Percentiles rank a stretch among this genome's conserved stretches.
These are phyloP conservation scores for Verticillium klebahnii DNA, from an alignment of 2,329 filamentous ascomycete species.

Conservation along the genomic window DNA sequence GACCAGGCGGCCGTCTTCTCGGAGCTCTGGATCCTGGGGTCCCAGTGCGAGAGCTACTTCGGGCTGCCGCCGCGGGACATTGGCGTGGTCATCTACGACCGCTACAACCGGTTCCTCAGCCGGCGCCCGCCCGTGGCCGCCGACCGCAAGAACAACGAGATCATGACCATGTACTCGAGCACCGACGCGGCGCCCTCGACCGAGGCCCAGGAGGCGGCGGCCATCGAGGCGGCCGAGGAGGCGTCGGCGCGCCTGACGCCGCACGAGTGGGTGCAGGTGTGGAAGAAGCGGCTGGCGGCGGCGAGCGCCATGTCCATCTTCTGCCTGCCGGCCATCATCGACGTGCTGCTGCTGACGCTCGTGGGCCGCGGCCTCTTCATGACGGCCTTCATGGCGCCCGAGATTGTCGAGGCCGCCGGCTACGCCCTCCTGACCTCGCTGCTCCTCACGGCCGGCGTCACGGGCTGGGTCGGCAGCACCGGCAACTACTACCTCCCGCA, in stretches of 20 bases:
- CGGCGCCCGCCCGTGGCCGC: conserved; percentile 18
- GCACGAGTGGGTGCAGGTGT: conserved; percentile 10
- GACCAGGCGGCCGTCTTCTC: conserved; percentile 62
- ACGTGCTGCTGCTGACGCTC: conserved; percentile 54
- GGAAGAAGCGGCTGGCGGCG: conserved; percentile 27
- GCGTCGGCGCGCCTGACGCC: conserved; percentile 3
- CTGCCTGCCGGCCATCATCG: conserved; percentile 56
- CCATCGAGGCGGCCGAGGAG: not conserved
- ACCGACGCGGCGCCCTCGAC: conserved; percentile 14
- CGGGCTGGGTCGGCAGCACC: conserved; percentile 59
- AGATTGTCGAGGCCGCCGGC: conserved; percentile 47
- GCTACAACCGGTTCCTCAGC: conserved; percentile 21
- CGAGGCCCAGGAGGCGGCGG: not conserved
- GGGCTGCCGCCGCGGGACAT: conserved; percentile 46
- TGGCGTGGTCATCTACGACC: conserved; percentile 34
- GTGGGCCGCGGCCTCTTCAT: conserved; percentile 58
- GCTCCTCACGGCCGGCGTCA: conserved; percentile 54
- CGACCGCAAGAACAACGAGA: conserved; percentile 18
- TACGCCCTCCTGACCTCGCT: conserved; percentile 54
- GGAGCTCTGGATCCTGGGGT: conserved; percentile 59
- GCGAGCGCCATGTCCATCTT: conserved; percentile 59
- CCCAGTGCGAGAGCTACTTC: conserved; percentile 59
- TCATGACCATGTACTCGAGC: conserved; percentile 29
- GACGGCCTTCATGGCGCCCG: conserved; percentile 48
- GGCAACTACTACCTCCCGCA: conserved; percentile 55